These are phyloP conservation scores for Phytophthora nicotianae DNA, from an alignment of 352 stramenopile genomes.

Conservation along the genomic window DNA sequence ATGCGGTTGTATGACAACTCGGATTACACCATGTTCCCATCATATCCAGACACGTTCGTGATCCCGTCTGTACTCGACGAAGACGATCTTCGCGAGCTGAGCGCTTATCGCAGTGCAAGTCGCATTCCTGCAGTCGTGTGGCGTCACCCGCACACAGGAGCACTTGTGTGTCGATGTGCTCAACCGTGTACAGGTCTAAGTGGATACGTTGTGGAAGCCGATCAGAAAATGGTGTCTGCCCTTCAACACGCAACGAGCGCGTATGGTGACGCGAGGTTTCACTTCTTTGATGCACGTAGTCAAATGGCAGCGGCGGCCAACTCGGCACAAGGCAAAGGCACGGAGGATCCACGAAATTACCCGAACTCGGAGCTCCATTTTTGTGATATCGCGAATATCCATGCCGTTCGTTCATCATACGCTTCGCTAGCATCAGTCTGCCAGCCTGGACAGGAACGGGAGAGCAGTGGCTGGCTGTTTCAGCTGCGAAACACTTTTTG, in stretches of 20 bases:
- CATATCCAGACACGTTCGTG: slow-evolving; percentile 94
- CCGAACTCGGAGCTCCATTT: slow-evolving; percentile 95
- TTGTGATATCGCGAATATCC: slow-evolving; percentile 99
- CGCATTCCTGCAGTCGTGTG: slow-evolving; percentile 95
- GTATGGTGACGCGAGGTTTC: slow-evolving; percentile 72
- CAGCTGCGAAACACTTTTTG: slow-evolving; percentile 97
- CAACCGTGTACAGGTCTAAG: slow-evolving; percentile 86
- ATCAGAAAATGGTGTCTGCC: slow-evolving; percentile 80
- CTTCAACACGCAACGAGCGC: slow-evolving; percentile 72
- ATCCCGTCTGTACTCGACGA: slow-evolving; percentile 93
- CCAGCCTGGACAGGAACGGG: slow-evolving; percentile 78
- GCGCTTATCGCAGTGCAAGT: slow-evolving; percentile 93
- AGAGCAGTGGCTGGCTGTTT: slow-evolving; percentile 79
- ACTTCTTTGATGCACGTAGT: slow-evolving; percentile 86
- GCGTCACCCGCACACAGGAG: slow-evolving; percentile 90
- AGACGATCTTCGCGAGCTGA: slow-evolving; percentile 84
- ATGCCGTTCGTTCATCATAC: slow-evolving; percentile 94
- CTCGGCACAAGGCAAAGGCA: slow-evolving; percentile 87
- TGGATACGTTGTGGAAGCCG: slow-evolving; percentile 78
- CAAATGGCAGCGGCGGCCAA: slow-evolving; percentile 89
- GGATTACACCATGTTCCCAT: slow-evolving; percentile 90
- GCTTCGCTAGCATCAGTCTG: slow-evolving; percentile 77
- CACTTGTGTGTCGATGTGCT: slow-evolving; percentile 87
- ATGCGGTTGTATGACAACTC: slow-evolving; percentile 89
- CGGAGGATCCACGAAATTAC: slow-evolving; percentile 95